Conservation (phyloP, 345 rosid species). For the Salix viminalis region DNA sequence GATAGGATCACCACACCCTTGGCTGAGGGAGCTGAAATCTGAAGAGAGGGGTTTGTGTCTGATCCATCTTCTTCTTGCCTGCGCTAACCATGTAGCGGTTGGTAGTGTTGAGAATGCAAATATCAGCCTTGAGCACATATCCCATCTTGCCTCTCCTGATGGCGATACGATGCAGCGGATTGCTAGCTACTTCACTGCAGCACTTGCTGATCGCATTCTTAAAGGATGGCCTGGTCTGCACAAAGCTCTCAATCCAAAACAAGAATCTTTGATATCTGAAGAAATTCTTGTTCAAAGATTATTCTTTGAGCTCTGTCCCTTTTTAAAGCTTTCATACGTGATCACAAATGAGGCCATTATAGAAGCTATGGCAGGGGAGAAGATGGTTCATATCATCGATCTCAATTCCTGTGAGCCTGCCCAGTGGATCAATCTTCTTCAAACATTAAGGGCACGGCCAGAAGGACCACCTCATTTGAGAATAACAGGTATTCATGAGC, state of each 20-base stretch:
- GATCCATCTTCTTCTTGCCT: slow-evolving; percentile 50
- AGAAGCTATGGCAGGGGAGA: slow-evolving; percentile 73
- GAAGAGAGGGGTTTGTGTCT: slow-evolving; percentile 65
- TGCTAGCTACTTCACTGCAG: slow-evolving; percentile 70
- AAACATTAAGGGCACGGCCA: slow-evolving; percentile 47
- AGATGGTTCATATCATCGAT: slow-evolving; percentile 71
- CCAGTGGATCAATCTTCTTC: slow-evolving; percentile 67
- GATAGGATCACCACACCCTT: slow-evolving; percentile 53
- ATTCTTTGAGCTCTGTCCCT: slow-evolving; percentile 70
- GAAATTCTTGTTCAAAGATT: slow-evolving; percentile 49
- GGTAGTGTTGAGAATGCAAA: slow-evolving; percentile 65
- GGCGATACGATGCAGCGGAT: slow-evolving; percentile 73
- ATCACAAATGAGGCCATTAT: slow-evolving; percentile 64
- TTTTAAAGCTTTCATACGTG: slow-evolving; percentile 55
- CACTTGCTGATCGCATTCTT: slow-evolving; percentile 60
- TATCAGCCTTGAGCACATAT: slow-evolving; percentile 53
- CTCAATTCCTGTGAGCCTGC: slow-evolving; percentile 61
- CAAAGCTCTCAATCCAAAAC: slow-evolving; percentile 64
- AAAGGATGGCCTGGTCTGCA: slow-evolving; percentile 70
- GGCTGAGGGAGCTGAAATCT: slow-evolving; percentile 52
- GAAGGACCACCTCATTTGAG: slow-evolving; percentile 75
- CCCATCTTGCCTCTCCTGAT: slow-evolving; percentile 61
- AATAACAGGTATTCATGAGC: slow-evolving; percentile 64
- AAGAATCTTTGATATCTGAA: slow-evolving; percentile 37
- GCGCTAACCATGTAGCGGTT: slow-evolving; percentile 60